These are phyloP conservation scores for Pinus albicaulis DNA, from an alignment of 75 land plant genomes.

Conservation along the genomic window DNA sequence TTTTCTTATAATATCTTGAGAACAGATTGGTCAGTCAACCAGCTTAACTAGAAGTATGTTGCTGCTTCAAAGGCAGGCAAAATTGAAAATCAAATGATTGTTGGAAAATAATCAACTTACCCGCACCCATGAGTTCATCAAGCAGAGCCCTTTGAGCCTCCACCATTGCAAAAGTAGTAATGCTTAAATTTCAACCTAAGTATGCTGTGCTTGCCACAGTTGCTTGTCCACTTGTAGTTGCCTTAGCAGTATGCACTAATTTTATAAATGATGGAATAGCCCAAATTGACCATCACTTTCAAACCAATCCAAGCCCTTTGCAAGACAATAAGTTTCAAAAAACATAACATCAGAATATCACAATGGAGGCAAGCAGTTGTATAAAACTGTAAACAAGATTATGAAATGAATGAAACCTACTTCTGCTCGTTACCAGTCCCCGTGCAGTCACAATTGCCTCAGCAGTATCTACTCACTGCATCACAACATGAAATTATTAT, in stretches of 20 bases:
- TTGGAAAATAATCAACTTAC: slow-evolving; percentile 18
- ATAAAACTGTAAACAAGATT: neutral
- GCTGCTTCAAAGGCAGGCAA: neutral
- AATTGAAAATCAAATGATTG: neutral
- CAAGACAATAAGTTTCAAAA: no score
- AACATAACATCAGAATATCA: neutral
- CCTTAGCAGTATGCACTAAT: neutral
- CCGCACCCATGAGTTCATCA: slow-evolving; percentile 93
- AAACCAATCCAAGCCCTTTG: neutral
- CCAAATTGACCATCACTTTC: neutral
- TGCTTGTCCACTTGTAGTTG: neutral
- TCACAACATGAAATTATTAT: neutral
- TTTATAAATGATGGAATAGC: neutral
- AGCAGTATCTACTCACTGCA: neutral
- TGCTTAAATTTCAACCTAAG: neutral
- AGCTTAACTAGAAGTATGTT: neutral
- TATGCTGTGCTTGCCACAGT: neutral
- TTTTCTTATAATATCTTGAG: neutral
- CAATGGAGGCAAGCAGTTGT: neutral
- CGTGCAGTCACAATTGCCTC: neutral
- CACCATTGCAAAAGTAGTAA: slow-evolving; percentile 21
- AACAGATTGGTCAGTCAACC: neutral
- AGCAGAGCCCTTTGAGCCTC: slow-evolving; percentile 95
- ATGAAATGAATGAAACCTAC: neutral
- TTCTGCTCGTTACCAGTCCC: neutral